Base-by-base conservation (phyloP, 2,329 filamentous ascomycete species). In the Pleoardoris graminearum region DNA sequence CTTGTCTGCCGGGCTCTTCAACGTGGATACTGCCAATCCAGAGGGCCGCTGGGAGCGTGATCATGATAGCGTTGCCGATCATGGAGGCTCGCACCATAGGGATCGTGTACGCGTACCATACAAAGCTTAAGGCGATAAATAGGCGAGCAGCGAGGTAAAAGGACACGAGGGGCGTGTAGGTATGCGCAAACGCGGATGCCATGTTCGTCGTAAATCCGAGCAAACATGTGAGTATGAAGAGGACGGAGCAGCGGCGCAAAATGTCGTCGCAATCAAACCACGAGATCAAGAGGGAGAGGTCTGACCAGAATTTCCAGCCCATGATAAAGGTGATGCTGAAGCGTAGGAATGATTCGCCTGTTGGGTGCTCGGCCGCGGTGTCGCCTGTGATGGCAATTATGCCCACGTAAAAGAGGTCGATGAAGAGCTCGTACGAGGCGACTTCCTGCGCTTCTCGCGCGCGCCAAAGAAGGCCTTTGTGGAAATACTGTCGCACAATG, bases 371-470 rank as follows among this genome's bases (percentile, higher is more conserved):
- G 11, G 81, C 78, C 11, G 83, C 80, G 47, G 79, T 79, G 63
- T 87, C 85, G 21, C 84, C 85, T 39, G 85, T 84, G 61, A 85
- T 79, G 23, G 84, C 83, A 43, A 87, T 80, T 54, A 87, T 87
- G 7, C 83, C 83, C 21, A 85, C 83, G 54, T 85, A 86, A 32
- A 86, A 76, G 30, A 86, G 74, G 61, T 87, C 85, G 11, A 86
- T 79, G 60, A 87, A 87, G 1, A 88, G 78, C 66, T 87, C 85
- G 61, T 86, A 86, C 14, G 78, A 80, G 58, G 82, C 82, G 5
- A 86, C 83, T 67, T 86, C 79, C n/a, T 84, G 82, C 17, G 77
- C 73, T 45, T 81, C 79, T 7, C 77, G 78, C 1, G 83, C 80
- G 44, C 85, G 76, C 85, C 85, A 87, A 7, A 88, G 69, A 11